Evolutionary conservation across 1,284 basidiomycete species (phyloP).

Genomic region (Xerocomus nothofagi): DNA sequence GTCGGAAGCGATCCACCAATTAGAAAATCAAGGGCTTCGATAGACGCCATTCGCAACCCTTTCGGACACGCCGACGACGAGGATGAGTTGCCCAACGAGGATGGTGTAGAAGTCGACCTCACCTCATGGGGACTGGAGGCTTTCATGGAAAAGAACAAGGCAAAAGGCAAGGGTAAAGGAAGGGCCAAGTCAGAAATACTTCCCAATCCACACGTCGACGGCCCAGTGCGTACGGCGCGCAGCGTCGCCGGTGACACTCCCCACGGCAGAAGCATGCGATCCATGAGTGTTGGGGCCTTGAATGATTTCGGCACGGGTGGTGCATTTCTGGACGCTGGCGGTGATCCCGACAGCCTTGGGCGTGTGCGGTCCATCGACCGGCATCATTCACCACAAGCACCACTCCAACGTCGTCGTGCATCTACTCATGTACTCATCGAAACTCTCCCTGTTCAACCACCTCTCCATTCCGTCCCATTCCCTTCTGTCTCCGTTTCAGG

Average conservation of each 20-base stretch:
- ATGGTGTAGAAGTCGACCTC: slow-evolving; percentile 71
- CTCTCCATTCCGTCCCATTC: slow-evolving; percentile 60
- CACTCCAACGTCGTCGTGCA: slow-evolving; percentile 45
- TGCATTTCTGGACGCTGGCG: slow-evolving; percentile 43
- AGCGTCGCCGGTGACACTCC: slow-evolving; percentile 30
- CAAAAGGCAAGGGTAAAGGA: slow-evolving; percentile 46
- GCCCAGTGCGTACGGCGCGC: slow-evolving; percentile 37
- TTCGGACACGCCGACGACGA: slow-evolving; percentile 61
- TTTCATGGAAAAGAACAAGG: slow-evolving; percentile 67
- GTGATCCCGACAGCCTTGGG: slow-evolving; percentile 30
- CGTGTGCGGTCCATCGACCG: slow-evolving; percentile 45
- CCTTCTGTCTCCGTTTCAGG: slow-evolving; percentile 50
- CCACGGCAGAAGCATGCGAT: slow-evolving; percentile 45
- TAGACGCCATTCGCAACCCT: slow-evolving; percentile 66
- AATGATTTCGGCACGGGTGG: slow-evolving; percentile 52
- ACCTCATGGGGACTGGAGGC: slow-evolving; percentile 81
- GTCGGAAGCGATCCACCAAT: slow-evolving; percentile 52
- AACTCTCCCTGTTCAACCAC: slow-evolving; percentile 42
- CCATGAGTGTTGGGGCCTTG: slow-evolving; percentile 64
- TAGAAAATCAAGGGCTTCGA: slow-evolving; percentile 49
- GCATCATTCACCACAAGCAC: slow-evolving; percentile 40
- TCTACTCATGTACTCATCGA: slow-evolving; percentile 53
- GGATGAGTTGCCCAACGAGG: slow-evolving; percentile 51
- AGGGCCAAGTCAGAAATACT: slow-evolving; percentile 50
- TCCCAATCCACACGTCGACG: slow-evolving; percentile 48